These are phyloP conservation scores for Mycena citricolor DNA, from an alignment of 1,284 basidiomycete species.

Conservation along the genomic window DNA sequence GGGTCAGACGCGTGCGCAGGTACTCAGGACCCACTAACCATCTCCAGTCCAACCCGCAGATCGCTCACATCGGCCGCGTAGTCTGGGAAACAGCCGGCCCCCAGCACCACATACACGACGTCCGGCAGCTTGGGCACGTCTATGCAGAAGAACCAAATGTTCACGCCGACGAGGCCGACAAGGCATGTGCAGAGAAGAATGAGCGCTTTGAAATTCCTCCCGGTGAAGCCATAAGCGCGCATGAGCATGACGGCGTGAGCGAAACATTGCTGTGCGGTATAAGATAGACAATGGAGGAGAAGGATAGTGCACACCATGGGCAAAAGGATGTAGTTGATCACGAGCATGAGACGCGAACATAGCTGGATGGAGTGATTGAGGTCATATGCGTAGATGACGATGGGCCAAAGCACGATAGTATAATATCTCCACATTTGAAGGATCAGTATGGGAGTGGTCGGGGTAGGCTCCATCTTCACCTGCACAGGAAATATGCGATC, in stretches of 20 bases:
- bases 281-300: too few relatives aligned
- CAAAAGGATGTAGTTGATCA: slow-evolving; percentile 9
- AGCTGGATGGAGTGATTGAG: slow-evolving; percentile 10
- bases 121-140: slow-evolving; percentile 25
- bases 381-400: slow-evolving; percentile 19
- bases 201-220: slow-evolving; percentile 27
- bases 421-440: too few relatives aligned
- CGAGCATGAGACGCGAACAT: slow-evolving; percentile 13
- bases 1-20: too few relatives aligned
- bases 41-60: too few relatives aligned
- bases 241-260: slow-evolving; percentile 15
- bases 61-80: slow-evolving; percentile 31
- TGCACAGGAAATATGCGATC: slow-evolving; percentile 36
- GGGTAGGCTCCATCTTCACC: too few relatives aligned
- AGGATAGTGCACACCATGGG: slow-evolving; percentile 13
- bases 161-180: slow-evolving; percentile 29
- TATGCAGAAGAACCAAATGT: slow-evolving; percentile 38
- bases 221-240: slow-evolving; percentile 22
- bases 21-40: too few relatives aligned
- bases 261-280: background rate
- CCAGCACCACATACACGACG: slow-evolving; percentile 24
- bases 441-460: too few relatives aligned
- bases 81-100: slow-evolving; percentile 40
- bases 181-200: slow-evolving; percentile 33
- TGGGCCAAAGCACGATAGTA: slow-evolving; percentile 13